Percentiles rank a stretch among this genome's conserved stretches.
phyloP scores from a whole-genome alignment of 352 stramenopile genomes.

The Pythium aristosporum region DNA sequence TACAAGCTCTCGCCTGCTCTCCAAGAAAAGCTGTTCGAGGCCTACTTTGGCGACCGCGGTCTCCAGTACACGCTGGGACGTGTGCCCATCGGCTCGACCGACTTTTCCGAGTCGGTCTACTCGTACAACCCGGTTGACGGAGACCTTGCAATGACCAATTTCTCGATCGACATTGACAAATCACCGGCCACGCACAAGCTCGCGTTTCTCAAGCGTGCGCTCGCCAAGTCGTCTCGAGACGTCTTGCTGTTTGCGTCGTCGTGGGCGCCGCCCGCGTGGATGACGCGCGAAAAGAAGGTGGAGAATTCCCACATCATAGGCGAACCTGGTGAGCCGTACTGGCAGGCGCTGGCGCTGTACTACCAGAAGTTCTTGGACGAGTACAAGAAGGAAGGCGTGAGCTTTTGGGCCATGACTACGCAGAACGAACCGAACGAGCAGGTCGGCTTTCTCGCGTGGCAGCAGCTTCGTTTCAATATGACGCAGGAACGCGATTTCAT shows the following conservation, averaged over 20 bases:
- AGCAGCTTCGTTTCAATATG: conserved; percentile 50
- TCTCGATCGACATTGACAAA: conserved; percentile 85
- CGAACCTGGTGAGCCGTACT: conserved; percentile 53
- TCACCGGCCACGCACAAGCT: conserved; percentile 59
- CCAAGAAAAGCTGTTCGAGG: conserved; percentile 70
- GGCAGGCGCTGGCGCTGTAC: conserved; percentile 80
- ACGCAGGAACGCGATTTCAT: conserved; percentile 65
- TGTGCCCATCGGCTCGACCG: conserved; percentile 82
- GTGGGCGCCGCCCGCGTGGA: conserved; percentile 86
- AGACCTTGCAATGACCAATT: conserved; percentile 81
- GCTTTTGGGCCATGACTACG: conserved; percentile 79
- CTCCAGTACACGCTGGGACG: conserved; percentile 84
- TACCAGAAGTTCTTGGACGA: conserved; percentile 74
- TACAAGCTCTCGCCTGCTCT: conserved; percentile 53
- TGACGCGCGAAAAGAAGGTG: conserved; percentile 74
- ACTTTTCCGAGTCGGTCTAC: conserved; percentile 88
- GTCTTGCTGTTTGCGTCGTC: conserved; percentile 76
- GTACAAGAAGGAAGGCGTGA: conserved; percentile 72
- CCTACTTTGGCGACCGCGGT: conserved; percentile 76
- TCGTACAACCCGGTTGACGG: conserved; percentile 82
- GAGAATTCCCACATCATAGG: conserved; percentile 63
- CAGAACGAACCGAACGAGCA: conserved; percentile 81
- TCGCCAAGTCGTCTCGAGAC: conserved; percentile 38
- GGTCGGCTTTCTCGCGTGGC: conserved; percentile 46
- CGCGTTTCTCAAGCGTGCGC: conserved; percentile 58